These are phyloP conservation scores for Strobilomyces confusus DNA, from an alignment of 768 basidiomycete species.

Conservation along the genomic window DNA sequence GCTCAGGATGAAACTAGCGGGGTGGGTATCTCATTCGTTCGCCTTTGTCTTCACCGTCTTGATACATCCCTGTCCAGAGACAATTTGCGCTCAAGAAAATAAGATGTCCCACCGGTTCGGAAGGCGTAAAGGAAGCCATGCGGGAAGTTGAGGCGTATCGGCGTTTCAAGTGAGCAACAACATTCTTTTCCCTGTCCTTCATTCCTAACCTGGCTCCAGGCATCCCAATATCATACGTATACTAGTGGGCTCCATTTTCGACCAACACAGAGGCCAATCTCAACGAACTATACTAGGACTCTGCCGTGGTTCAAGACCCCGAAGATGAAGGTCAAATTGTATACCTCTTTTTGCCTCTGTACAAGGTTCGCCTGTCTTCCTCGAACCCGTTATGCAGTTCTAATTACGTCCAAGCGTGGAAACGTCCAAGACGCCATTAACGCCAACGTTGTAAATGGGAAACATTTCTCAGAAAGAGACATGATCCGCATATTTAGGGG, in stretches of 20 bases:
- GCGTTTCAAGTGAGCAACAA: constrained; percentile 74
- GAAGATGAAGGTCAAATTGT: constrained; percentile 93
- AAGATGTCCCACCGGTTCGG: constrained; percentile 82
- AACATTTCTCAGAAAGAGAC: constrained; percentile 81
- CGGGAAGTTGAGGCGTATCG: constrained; percentile 90
- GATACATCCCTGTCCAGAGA: constrained; percentile 42
- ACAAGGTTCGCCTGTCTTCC: constrained; percentile 54
- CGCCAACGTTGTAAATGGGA: constrained; percentile 74
- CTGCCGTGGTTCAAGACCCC: constrained; percentile 90
- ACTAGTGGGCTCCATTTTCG: constrained; percentile 45
- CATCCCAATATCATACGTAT: constrained; percentile 98
- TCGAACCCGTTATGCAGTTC: neutral
- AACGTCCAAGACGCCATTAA: constrained; percentile 96
- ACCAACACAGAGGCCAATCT: neutral
- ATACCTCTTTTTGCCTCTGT: constrained; percentile 92
- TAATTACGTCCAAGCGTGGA: constrained; percentile 56
- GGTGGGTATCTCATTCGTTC: constrained; percentile 41
- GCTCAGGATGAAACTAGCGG: constrained; percentile 85
- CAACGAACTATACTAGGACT: constrained; percentile 53
- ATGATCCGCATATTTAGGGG: constrained; percentile 91
- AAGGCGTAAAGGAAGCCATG: constrained; percentile 87
- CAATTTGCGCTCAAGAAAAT: constrained; percentile 98
- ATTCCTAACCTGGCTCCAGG: constrained; percentile 35
- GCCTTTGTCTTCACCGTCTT: neutral
- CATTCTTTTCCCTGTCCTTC: neutral